These are phyloP conservation scores for Tricholoma bakamatsutake DNA, from an alignment of 768 basidiomycete genomes.

Conservation along the genomic window DNA sequence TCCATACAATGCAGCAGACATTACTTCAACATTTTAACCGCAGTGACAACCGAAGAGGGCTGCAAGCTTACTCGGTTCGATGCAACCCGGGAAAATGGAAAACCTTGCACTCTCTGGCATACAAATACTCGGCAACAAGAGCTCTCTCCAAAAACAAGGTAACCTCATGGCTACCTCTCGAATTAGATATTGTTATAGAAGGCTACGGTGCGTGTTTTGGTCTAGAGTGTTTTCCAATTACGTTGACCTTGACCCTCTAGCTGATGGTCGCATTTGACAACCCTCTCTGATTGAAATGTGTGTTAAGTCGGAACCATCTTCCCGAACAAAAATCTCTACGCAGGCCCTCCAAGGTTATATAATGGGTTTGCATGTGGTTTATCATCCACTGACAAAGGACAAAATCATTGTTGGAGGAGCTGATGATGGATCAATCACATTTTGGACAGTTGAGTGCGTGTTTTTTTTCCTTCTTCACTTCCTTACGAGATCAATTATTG, in stretches of 20 bases:
- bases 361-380: conserved; percentile 45
- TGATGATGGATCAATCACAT: conserved; percentile 70
- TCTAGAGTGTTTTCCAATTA: not conserved
- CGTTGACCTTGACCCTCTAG: conserved; percentile 23
- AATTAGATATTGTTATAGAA: conserved; percentile 49
- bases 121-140: conserved; percentile 4
- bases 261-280: conserved; percentile 46
- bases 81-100: not conserved
- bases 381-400: conserved; percentile 55
- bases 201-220: conserved; percentile 50
- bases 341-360: conserved; percentile 42
- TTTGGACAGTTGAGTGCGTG: conserved; percentile 65
- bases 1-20: conserved; percentile 15
- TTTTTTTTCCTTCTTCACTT: not conserved
- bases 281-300: conserved; percentile 39
- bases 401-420: conserved; percentile 66
- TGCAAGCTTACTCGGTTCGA: conserved; percentile 6
- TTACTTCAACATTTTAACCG: conserved; percentile 17
- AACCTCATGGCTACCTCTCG: conserved; percentile 48
- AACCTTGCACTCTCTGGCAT: conserved; percentile 23
- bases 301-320: conserved; percentile 13
- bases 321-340: conserved; percentile 37
- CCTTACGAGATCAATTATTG: not conserved
- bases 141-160: conserved; percentile 13
- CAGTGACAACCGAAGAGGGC: conserved; percentile 9